Evolutionary conservation across 1,284 basidiomycete genomes (phyloP).

Genomic region (Mycena sp.): DNA sequence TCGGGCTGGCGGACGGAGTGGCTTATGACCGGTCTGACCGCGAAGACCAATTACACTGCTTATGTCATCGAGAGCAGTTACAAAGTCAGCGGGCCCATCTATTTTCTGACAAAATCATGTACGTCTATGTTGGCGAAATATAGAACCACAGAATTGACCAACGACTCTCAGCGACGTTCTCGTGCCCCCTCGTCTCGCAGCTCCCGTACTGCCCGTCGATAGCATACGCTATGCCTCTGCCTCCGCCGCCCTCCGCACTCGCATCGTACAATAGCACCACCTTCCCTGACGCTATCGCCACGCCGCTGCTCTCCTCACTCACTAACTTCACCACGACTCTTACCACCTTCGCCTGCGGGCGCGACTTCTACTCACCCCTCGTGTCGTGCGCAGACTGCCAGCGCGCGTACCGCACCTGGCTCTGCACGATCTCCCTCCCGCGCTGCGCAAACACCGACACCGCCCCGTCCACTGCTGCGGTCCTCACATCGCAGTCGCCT

Average conservation of each 20-base stretch:
- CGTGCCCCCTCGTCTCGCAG: conserved; percentile 76
- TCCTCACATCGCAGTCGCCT: conserved; percentile 17
- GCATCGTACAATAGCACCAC: conserved; percentile 59
- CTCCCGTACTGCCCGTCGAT: conserved; percentile 80
- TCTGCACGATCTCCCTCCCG: conserved; percentile 78
- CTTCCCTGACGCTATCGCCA: conserved; percentile 59
- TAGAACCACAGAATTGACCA: too few species aligned
- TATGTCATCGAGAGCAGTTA: conserved; percentile 64
- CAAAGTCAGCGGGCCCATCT: conserved; percentile 69
- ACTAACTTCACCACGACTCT: conserved; percentile 81
- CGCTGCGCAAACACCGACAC: conserved; percentile 60
- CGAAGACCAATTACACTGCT: conserved; percentile 77
- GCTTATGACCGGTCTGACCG: conserved; percentile 63
- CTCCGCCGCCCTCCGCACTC: conserved; percentile 51
- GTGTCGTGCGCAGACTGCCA: conserved; percentile 83
- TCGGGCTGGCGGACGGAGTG: conserved; percentile 75
- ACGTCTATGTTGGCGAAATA: too few species aligned
- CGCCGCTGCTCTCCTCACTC: conserved; percentile 65
- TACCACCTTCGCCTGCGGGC: conserved; percentile 78
- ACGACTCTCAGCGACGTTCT: conserved; percentile 73
- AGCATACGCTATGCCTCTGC: conserved; percentile 77
- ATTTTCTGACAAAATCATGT: conserved; percentile 78
- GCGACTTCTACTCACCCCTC: conserved; percentile 83
- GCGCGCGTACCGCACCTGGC: conserved; percentile 79
- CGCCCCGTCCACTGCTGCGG: conserved; percentile 21